Evolutionary conservation across 2,329 filamentous ascomycete species (phyloP).

Genomic region (Aspergillus phoenicis): DNA sequence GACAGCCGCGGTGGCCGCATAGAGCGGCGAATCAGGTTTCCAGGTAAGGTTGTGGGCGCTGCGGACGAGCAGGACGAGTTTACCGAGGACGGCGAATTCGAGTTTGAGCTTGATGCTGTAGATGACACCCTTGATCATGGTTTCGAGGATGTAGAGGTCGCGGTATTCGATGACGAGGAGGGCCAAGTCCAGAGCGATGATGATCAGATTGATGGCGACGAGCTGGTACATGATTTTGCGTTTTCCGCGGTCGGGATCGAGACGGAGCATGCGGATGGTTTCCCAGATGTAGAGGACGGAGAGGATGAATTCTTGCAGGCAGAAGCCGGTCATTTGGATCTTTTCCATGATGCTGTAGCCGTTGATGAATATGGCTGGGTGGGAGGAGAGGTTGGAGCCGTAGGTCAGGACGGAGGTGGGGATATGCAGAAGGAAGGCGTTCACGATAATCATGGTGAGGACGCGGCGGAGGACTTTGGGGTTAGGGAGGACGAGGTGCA

Average conservation of each 20-base stretch:
- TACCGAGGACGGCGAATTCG: conserved; percentile 53
- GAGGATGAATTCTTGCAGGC: conserved; percentile 58
- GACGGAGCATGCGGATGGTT: conserved; percentile 54
- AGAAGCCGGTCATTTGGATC: conserved; percentile 60
- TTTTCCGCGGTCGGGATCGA: conserved; percentile 47
- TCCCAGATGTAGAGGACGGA: conserved; percentile 58
- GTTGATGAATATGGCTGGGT: conserved; percentile 27
- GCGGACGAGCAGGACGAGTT: conserved; percentile 47
- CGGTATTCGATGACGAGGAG: conserved; percentile 49
- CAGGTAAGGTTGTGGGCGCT: conserved; percentile 32
- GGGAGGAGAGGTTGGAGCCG: conserved; percentile 42
- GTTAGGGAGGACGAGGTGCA: conserved; percentile 50
- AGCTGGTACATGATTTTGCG: conserved; percentile 54
- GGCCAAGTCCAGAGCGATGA: conserved; percentile 50
- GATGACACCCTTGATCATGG: conserved; percentile 50
- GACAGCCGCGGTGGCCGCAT: conserved; percentile 1
- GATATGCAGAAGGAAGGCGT: conserved; percentile 48
- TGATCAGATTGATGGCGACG: conserved; percentile 52
- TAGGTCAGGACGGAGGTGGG: conserved; percentile 51
- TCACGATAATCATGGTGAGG: conserved; percentile 50
- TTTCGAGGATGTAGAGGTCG: conserved; percentile 50
- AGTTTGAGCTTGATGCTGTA: conserved; percentile 55
- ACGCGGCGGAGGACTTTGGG: conserved; percentile 44
- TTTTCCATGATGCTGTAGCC: conserved; percentile 56
- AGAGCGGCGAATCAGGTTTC: conserved; percentile 38